A percentile compares a stretch with the other conserved stretches of the same genome.
These are phyloP conservation scores for Penicillium roqueforti DNA, from an alignment of 495 filamentous ascomycete species.

Conservation along the genomic window DNA sequence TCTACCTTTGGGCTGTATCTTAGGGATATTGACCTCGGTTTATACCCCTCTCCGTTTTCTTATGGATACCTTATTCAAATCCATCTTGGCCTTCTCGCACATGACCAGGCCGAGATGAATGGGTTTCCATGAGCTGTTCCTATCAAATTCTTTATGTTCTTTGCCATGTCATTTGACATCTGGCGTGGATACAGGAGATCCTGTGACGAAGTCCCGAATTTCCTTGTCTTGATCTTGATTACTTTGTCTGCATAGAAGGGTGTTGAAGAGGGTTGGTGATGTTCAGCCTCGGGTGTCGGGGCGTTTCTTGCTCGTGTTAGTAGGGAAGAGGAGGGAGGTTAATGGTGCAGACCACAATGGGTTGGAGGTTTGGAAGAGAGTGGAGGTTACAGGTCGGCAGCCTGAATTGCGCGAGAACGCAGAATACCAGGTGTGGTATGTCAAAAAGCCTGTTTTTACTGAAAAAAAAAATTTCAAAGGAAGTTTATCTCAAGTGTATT, in stretches of 20 bases:
- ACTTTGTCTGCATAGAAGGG: conserved; percentile 16
- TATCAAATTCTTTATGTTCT: conserved; percentile 9
- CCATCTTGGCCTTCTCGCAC: not conserved
- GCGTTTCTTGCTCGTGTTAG: conserved; percentile 1
- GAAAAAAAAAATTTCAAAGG: conserved; percentile 29
- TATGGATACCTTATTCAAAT: conserved; percentile 26
- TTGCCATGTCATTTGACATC: conserved; percentile 16
- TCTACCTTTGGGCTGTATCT: conserved; percentile 27
- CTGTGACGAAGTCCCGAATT: conserved; percentile 45
- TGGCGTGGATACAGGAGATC: conserved; percentile 25
- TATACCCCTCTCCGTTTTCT: conserved; percentile 30
- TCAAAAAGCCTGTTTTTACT: conserved; percentile 30
- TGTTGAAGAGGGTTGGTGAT: conserved; percentile 5
- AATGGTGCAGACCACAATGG: not conserved
- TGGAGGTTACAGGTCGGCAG: not conserved
- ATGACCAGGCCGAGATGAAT: conserved; percentile 12
- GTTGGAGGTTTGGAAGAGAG: not conserved
- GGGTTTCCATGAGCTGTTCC: not conserved
- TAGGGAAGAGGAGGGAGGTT: not conserved
- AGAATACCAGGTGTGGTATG: conserved; percentile 9
- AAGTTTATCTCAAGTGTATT: conserved; percentile 11
- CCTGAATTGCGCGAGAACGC: not conserved
- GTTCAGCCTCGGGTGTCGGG: conserved; percentile 4
- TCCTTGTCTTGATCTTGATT: conserved; percentile 23
- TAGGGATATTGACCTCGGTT: conserved; percentile 31